Evolutionary conservation across 208 protist species (phyloP), one percentile per base, ranked within the genome.

Genomic region (Crithidia sp.): DNA sequence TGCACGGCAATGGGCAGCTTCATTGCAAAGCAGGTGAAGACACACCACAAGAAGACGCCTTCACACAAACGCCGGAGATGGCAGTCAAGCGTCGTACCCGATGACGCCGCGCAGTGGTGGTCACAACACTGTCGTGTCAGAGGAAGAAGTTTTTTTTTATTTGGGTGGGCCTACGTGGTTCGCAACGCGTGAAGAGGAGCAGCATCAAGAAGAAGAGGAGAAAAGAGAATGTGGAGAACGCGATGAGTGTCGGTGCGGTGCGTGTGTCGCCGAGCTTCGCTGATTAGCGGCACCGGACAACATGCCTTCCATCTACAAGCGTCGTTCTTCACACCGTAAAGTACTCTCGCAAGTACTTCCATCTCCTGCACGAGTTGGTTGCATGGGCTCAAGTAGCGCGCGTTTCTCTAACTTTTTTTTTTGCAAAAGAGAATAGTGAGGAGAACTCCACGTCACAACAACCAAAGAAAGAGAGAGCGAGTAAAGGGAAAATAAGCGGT

Each of bases 1-100:
- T 93, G 86, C 44, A 62, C n/a, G 2, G 88, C 79, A 65, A 68
- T 80, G 0, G 83, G 82, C 4, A 82, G 77, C 55, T 67, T 67
- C 77, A 83, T 83, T n/a, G 45, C 55, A 57, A 3, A 17, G 50
- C 28, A 28, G 28, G 28, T 28, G 0, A 28, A 9, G 7, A 17
- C 8, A 12, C 8, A 19, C 50, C 7, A 12, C 16, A 19, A 12
- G 12, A 55, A 17, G 12, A 49, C 45, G 45, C 45, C 7, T 49
- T 14, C 45, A 49, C 9, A 49, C 45, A 58, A 9, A 58, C 17
- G 16, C 7, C 6, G 12, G 54, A 9, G 54, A 58, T 9, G 16
- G 54, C 16, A 58, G 16, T 28, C 28, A 28, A 28, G 28, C 28
- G 28, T 28, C 28, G 28, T 28, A 28, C 28, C 28, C 28, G 28